phyloP scores from a whole-genome alignment of 1,284 basidiomycete species.

The Hemileia vastatrix region DNA sequence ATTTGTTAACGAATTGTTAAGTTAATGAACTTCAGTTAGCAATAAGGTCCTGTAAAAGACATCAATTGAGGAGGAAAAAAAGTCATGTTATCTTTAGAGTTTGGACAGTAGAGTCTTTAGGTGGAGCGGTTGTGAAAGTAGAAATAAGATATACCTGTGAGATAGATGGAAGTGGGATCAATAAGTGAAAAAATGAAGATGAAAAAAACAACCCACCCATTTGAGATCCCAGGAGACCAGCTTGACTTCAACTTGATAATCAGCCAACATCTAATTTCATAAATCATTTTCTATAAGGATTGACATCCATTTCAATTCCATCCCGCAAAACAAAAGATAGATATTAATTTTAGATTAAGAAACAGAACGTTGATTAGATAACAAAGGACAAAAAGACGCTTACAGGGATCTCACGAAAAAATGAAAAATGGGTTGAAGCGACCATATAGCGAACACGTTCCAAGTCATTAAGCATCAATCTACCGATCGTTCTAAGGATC shows the following conservation, averaged over 20 bases:
- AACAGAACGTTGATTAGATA: background rate
- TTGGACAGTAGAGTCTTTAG: conserved; percentile 9
- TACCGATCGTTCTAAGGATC: conserved; percentile 1
- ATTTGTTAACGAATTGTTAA: too few species aligned
- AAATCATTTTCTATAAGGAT: too few species aligned
- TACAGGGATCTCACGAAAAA: conserved; percentile 14
- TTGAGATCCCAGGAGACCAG: conserved; percentile 14
- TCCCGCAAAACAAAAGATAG: background rate
- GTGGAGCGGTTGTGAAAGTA: conserved; percentile 11
- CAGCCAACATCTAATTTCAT: conserved; percentile 17
- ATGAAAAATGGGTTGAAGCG: conserved; percentile 15
- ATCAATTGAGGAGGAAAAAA: too few species aligned
- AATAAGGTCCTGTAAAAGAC: too few species aligned
- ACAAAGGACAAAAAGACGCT: background rate
- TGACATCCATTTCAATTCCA: too few species aligned
- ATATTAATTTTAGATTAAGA: background rate
- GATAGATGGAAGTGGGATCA: background rate
- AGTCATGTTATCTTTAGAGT: conserved; percentile 17
- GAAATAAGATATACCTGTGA: conserved; percentile 14
- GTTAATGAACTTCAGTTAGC: too few species aligned
- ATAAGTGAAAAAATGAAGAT: background rate
- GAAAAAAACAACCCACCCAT: conserved; percentile 7
- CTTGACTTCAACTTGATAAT: conserved; percentile 13
- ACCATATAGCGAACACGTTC: conserved; percentile 4
- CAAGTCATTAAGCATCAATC: conserved; percentile 4